Evolutionary conservation across 768 basidiomycete species (phyloP).

Genomic region (Candolleomyces eurysporus): DNA sequence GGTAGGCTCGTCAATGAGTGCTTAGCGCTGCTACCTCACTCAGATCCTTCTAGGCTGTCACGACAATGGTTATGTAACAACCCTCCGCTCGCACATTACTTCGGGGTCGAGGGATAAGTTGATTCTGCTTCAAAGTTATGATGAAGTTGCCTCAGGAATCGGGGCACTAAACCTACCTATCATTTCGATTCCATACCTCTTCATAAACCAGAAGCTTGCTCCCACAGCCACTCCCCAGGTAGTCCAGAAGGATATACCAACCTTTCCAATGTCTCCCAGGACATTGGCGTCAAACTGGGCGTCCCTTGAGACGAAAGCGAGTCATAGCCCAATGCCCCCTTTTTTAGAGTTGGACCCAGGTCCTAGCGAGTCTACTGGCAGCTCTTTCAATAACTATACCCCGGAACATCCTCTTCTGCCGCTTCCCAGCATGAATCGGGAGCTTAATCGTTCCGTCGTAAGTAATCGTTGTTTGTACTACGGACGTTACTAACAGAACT

Average conservation of each 20-base stretch:
- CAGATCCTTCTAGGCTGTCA: not conserved
- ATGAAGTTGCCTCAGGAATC: conserved; percentile 58
- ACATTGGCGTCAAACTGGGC: too few relatives aligned
- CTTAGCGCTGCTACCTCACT: too few relatives aligned
- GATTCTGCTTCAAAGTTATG: conserved; percentile 60
- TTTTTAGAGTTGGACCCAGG: too few relatives aligned
- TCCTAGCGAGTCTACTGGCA: too few relatives aligned
- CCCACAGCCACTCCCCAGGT: not conserved
- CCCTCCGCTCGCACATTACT: conserved; percentile 62
- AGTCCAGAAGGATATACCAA: conserved; percentile 12
- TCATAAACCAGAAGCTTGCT: conserved; percentile 52
- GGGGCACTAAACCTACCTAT: conserved; percentile 53
- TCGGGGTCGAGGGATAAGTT: conserved; percentile 63
- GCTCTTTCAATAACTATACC: too few relatives aligned
- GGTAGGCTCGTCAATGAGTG: conserved; percentile 30
- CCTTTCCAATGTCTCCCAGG: not conserved
- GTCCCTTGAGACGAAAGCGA: too few relatives aligned
- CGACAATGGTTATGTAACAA: conserved; percentile 59
- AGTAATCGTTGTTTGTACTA: too few relatives aligned
- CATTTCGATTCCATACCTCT: conserved; percentile 54
- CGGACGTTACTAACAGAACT: not conserved
- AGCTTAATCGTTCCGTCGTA: too few relatives aligned
- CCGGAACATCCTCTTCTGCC: too few relatives aligned
- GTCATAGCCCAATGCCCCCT: too few relatives aligned
- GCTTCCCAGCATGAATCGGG: too few relatives aligned